Evolutionary conservation across 2,329 filamentous ascomycete species (phyloP), one percentile per base, ranked within the genome.

Genomic region (Hymenoscyphus occultus): DNA sequence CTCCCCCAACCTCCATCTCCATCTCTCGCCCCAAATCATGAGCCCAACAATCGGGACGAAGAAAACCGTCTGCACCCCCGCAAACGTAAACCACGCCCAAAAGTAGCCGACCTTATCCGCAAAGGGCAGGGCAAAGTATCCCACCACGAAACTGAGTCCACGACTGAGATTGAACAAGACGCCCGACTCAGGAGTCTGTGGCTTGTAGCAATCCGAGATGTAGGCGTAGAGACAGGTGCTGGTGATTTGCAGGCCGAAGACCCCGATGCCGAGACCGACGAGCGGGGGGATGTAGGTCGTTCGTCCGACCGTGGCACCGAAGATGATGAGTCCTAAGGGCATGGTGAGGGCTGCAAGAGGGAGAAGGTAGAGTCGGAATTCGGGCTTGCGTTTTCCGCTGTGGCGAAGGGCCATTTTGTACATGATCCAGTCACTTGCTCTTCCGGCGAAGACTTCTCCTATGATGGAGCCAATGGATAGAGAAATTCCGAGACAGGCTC

Each of bases 241-340:
- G 1, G 69, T 65, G 31, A 74, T 74, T 39, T 74, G 73, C 3
- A 74, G 66, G 0, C 73, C 73, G 62, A 74, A 73, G 14, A 71
- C 68, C 1, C 65, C 70, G 16, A 74, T 66, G 5, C 62, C 60
- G n/a, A 74, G 65, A 0, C 73, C 73, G 14, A 74, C 64, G 2
- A 74, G 67, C 1, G 73, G 72, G 19, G 71, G 58, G 6, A 70
- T 64, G 42, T 68, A 67, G 28, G 61, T 64, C 3, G 60, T 67
- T 32, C 65, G 69, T 2, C 70, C 72, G 1, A 74, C 69, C 2
- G 68, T 70, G n/a, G 64, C 65, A 3, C 73, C 73, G 58, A 74
- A 74, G 39, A 74, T 69, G n/a, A 73, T 69, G 35, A 74, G 59
- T 12, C 73, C 73, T 12, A 61, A 51, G 0, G 73, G 72, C 71